phyloP scores from a whole-genome alignment of 768 basidiomycete genomes.

The Ramaria sp. region DNA sequence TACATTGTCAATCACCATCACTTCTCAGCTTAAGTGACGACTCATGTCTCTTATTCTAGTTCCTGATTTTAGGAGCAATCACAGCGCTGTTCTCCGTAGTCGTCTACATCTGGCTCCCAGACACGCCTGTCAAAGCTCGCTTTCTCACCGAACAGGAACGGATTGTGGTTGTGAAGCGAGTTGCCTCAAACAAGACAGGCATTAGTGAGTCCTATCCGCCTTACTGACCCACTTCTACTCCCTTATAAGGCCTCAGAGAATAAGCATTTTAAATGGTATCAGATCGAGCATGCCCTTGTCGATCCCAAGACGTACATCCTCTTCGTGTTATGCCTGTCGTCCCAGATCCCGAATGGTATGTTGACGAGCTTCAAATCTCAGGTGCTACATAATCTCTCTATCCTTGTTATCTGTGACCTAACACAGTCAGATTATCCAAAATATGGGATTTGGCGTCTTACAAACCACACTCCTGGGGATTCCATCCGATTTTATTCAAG shows the following conservation, averaged over 20 bases:
- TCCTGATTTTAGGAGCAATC: conserved; percentile 21
- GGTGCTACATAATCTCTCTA: neutral
- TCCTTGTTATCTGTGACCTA: neutral
- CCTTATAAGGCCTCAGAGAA: conserved; percentile 22
- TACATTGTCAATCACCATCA: conserved; percentile 16
- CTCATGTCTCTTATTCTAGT: neutral
- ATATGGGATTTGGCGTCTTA: conserved; percentile 16
- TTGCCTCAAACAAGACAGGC: conserved; percentile 20
- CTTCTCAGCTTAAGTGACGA: neutral
- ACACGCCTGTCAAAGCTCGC: conserved; percentile 22
- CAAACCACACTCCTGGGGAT: conserved; percentile 18
- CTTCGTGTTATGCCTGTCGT: conserved; percentile 22
- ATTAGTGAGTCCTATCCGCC: conserved; percentile 4
- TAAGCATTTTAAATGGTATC: conserved; percentile 25
- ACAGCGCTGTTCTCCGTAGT: conserved; percentile 20
- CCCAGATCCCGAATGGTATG: conserved; percentile 24
- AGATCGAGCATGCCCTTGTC: conserved; percentile 20
- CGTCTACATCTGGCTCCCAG: conserved; percentile 25
- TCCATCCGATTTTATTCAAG: conserved; percentile 15
- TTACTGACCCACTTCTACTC: neutral
- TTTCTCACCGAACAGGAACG: conserved; percentile 23
- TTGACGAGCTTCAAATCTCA: conserved; percentile 16
- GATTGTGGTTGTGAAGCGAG: conserved; percentile 25
- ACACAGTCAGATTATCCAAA: conserved; percentile 14
- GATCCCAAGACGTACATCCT: conserved; percentile 27